A percentile compares a stretch with the other conserved stretches of the same genome.
Conservation (phyloP, 192 early-diverging fungal genomes). For the Gorgonomyces haynaldii region DNA sequence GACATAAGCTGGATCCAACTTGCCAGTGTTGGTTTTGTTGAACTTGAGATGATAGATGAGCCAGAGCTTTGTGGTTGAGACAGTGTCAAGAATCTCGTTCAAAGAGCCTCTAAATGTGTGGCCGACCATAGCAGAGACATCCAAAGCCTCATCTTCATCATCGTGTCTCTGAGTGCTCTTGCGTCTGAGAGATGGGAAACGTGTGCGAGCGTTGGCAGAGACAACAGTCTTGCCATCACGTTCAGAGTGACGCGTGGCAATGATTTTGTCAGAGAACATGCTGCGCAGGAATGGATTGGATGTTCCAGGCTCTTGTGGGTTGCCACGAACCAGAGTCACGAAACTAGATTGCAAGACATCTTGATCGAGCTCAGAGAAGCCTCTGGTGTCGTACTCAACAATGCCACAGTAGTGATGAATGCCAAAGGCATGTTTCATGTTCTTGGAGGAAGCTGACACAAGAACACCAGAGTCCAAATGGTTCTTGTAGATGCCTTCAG, state of each 20-base stretch:
- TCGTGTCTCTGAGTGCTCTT: slow-evolving; percentile 3
- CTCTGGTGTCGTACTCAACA: slow-evolving; percentile 67
- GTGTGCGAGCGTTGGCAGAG: slow-evolving; percentile 17
- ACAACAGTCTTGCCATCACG: slow-evolving; percentile 24
- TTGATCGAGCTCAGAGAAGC: slow-evolving; percentile 62
- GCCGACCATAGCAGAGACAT: slow-evolving; percentile 25
- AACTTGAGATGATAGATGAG: slow-evolving; percentile 69
- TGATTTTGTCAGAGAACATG: slow-evolving; percentile 31
- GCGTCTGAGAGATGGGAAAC: slow-evolving; percentile 29
- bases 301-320: slow-evolving; percentile 32
- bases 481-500: slow-evolving; percentile 18
- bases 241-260: slow-evolving; percentile 26
- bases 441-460: slow-evolving; percentile 17
- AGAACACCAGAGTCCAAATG: slow-evolving; percentile 31
- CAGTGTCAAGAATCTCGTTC: slow-evolving; percentile 61
- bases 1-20: slow-evolving; percentile 58
- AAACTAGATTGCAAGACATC: slow-evolving; percentile 68
- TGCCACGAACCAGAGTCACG: slow-evolving; percentile 62
- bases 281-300: slow-evolving; percentile 28
- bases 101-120: slow-evolving; percentile 41
- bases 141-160: slow-evolving; percentile 17
- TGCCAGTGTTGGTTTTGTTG: slow-evolving; percentile 23
- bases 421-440: slow-evolving; percentile 47
- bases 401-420: slow-evolving; percentile 30
- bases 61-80: slow-evolving; percentile 69